A percentile compares a stretch with the other conserved stretches of the same genome.
phyloP scores from a whole-genome alignment of 306 rosid species.

The Malus domestica region DNA sequence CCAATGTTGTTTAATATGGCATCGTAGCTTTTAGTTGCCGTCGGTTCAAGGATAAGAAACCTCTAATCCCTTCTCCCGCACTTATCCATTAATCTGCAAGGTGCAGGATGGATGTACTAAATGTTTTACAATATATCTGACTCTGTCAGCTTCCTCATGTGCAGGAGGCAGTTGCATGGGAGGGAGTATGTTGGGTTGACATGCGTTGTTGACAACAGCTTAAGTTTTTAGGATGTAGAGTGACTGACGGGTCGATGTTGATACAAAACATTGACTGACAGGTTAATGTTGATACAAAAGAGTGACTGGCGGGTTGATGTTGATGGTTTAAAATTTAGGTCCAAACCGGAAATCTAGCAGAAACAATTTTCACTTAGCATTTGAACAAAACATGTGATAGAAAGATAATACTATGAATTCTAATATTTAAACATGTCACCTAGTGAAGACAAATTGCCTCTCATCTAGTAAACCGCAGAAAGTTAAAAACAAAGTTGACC shows the following conservation, averaged over 20 bases:
- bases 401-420: not conserved
- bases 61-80: too few relatives aligned
- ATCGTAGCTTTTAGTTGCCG: too few relatives aligned
- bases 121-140: too few relatives aligned
- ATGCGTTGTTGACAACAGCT: not conserved
- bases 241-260: not conserved
- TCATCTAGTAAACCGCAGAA: not conserved
- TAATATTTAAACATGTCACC: not conserved
- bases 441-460: not conserved
- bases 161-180: not conserved
- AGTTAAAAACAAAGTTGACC: not conserved
- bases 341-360: not conserved
- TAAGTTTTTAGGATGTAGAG: not conserved
- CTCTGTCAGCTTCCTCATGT: too few relatives aligned
- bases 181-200: not conserved
- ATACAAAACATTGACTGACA: not conserved
- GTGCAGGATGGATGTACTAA: too few relatives aligned
- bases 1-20: too few relatives aligned
- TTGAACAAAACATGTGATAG: not conserved
- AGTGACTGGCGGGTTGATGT: not conserved
- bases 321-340: not conserved
- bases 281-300: not conserved
- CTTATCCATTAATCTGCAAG: too few relatives aligned
- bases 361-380: not conserved
- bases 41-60: too few relatives aligned